These are phyloP conservation scores for Austroboletus novae-zelandiae DNA, from an alignment of 1,284 basidiomycete species.

Conservation along the genomic window DNA sequence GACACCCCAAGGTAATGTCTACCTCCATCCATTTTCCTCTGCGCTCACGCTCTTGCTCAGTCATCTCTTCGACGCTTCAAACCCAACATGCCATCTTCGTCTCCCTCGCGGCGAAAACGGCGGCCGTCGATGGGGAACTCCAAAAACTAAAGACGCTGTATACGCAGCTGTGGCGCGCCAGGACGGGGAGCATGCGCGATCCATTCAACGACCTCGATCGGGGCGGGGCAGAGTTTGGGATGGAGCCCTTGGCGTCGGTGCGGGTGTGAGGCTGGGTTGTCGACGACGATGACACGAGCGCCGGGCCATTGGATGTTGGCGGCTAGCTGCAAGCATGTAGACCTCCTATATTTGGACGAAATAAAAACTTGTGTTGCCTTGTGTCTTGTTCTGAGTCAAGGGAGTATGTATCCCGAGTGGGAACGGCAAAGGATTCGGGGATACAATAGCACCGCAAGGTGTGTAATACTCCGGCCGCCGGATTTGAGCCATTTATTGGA, in stretches of 20 bases:
- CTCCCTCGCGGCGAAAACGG: conserved; percentile 68
- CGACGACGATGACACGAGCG: too few relatives aligned
- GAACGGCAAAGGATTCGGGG: too few relatives aligned
- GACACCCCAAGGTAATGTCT: conserved; percentile 66
- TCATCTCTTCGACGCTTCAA: conserved; percentile 68
- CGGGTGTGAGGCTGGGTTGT: too few relatives aligned
- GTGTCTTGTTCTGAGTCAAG: too few relatives aligned
- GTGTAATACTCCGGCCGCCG: too few relatives aligned
- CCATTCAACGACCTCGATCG: conserved; percentile 68
- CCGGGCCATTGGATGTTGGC: too few relatives aligned
- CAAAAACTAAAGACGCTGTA: conserved; percentile 65
- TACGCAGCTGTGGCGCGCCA: conserved; percentile 61
- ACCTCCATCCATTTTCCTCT: neutral
- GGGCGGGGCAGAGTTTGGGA: conserved; percentile 50
- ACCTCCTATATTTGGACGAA: too few relatives aligned
- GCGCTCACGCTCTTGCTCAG: conserved; percentile 32
- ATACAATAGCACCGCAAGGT: too few relatives aligned
- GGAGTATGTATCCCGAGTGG: too few relatives aligned
- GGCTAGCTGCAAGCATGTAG: too few relatives aligned
- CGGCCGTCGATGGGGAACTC: conserved; percentile 64
- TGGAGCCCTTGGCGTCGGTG: conserved; percentile 41
- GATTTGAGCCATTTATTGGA: too few relatives aligned
- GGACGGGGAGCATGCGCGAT: conserved; percentile 71
- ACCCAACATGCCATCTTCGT: conserved; percentile 74
- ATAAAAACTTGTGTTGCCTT: too few relatives aligned